A percentile compares a stretch with the other conserved stretches of the same genome.
phyloP scores from a whole-genome alignment of 176 grass and related monocot genomes.

The Aegilops longissima region DNA sequence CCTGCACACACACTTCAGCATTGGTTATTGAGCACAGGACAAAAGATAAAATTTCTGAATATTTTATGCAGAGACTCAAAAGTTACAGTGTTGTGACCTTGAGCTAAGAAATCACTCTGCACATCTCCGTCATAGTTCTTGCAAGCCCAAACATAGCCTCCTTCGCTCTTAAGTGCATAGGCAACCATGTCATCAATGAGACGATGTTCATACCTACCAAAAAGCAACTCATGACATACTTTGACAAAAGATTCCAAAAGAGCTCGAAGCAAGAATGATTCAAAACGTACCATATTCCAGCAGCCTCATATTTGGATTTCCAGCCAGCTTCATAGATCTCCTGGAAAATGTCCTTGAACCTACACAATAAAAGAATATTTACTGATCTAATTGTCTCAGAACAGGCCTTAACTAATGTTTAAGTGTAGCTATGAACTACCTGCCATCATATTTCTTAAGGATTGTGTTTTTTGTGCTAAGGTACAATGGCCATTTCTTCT shows the following conservation, averaged over 20 bases:
- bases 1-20: slow-evolving; percentile 48
- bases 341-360: slow-evolving; percentile 99
- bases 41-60: neutral
- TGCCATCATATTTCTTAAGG: slow-evolving; percentile 98
- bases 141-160: slow-evolving; percentile 95
- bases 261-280: slow-evolving; percentile 1
- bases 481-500: slow-evolving; percentile 97
- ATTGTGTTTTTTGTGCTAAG: slow-evolving; percentile 99
- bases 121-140: slow-evolving; percentile 99
- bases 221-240: slow-evolving; percentile 16
- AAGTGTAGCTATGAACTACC: slow-evolving; percentile 40
- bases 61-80: slow-evolving; percentile 14
- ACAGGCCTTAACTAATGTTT: neutral
- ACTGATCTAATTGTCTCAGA: neutral
- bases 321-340: slow-evolving; percentile 93
- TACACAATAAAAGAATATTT: slow-evolving; percentile 43
- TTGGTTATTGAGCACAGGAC: neutral
- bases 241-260: neutral
- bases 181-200: slow-evolving; percentile 99
- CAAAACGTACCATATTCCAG: slow-evolving; percentile 74
- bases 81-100: slow-evolving; percentile 53
- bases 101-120: slow-evolving; percentile 97
- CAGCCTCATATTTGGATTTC: slow-evolving; percentile 88
- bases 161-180: slow-evolving; percentile 95
- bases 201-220: slow-evolving; percentile 86